Evolutionary conservation across 2,329 filamentous ascomycete species (phyloP), one percentile per base, ranked within the genome.

Genomic region (Tolypocladium sp.): DNA sequence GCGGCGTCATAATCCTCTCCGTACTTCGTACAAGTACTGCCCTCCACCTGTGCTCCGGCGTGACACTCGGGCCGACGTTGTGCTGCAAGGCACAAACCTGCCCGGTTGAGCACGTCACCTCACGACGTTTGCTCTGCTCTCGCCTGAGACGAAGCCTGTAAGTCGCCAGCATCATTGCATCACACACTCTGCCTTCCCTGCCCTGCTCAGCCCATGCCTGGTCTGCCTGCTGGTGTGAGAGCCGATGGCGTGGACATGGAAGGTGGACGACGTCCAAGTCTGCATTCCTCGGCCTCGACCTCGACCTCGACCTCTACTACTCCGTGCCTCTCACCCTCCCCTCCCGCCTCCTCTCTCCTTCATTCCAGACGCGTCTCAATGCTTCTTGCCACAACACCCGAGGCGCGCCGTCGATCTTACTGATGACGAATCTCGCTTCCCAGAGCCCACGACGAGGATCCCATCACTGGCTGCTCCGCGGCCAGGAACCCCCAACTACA

Each of bases 301-400:
- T 22, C 10, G 20, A 52, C 9, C 2, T 52, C 49, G 10, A 22
- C 30, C 30, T 22, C 30, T 13, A 13, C 30, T 30, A 7, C 27
- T n/a, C 17, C 27, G 10, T 33, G 9, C 9, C 46, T 52, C 49
- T 35, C 49, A 44, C 41, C 55, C 57, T 61, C 54, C 52, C 58
- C 61, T 58, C 59, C 44, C 37, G 41, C 40, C 55, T 57, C 58
- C 49, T 54, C 60, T 59, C 59, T 52, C 59, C 58, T 61, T 57
- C 66, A 67, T 67, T 67, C 65, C 65, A 66, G 59, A 60, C 63
- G 58, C 62, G 60, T 58, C 56, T 57, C 38, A 42, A 57, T 57
- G 40, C 57, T 52, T 56, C 59, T 58, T 61, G 42, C 57, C 62
- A 64, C 61, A 66, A 66, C 59, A 66, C 60, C 42, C 52, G 35